phyloP scores from a whole-genome alignment of 768 basidiomycete genomes.

The Chiua virens region DNA sequence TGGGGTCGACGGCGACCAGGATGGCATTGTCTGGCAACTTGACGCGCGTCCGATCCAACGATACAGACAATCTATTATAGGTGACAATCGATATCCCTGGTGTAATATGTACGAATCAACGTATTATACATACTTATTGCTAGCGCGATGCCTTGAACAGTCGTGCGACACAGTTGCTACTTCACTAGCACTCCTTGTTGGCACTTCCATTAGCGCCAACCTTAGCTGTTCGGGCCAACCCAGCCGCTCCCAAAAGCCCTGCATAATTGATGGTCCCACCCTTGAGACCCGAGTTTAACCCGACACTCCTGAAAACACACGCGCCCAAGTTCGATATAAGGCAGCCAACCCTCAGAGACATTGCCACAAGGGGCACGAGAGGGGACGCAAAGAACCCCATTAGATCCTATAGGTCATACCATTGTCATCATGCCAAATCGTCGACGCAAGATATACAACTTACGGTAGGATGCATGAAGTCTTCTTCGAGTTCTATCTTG shows the following conservation, averaged over 20 bases:
- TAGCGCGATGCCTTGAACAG: too few relatives aligned
- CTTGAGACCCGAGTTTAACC: slow-evolving; percentile 21
- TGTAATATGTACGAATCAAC: too few relatives aligned
- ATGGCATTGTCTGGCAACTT: slow-evolving; percentile 19
- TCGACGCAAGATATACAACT: not conserved
- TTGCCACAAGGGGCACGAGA: slow-evolving; percentile 13
- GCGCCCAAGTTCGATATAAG: slow-evolving; percentile 24
- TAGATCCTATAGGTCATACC: slow-evolving; percentile 16
- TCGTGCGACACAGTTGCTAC: not conserved
- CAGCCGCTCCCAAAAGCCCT: slow-evolving; percentile 24
- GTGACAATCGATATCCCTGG: too few relatives aligned
- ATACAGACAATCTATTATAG: not conserved
- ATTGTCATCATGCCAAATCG: not conserved
- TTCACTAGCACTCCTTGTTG: slow-evolving; percentile 15
- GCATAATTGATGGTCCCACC: slow-evolving; percentile 14
- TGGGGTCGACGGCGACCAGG: slow-evolving; percentile 32
- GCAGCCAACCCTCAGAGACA: slow-evolving; percentile 20
- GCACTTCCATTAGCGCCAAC: slow-evolving; percentile 9
- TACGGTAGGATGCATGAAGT: slow-evolving; percentile 58
- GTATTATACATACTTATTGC: too few relatives aligned
- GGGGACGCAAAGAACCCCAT: slow-evolving; percentile 22
- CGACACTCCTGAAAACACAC: slow-evolving; percentile 17
- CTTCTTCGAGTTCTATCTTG: slow-evolving; percentile 57
- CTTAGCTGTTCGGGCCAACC: slow-evolving; percentile 1
- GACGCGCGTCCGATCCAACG: not conserved